Base-by-base conservation (phyloP, 352 stramenopile genomes). In the Pythium phragmiticola region DNA sequence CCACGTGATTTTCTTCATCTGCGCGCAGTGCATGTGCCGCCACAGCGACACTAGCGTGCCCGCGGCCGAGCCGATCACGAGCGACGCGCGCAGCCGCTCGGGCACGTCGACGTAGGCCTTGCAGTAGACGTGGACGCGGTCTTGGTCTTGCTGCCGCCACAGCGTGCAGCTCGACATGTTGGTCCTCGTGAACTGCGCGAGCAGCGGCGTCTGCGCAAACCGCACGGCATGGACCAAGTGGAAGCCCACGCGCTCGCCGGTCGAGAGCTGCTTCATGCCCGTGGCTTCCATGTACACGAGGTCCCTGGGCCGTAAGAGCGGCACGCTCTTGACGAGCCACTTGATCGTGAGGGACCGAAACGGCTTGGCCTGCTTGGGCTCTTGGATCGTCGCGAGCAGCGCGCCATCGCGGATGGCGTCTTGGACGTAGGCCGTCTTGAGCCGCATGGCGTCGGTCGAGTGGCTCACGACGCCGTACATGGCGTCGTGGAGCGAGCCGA, bases 1-100 rank as follows among this genome's bases (percentile, higher is more conserved):
- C 79, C 82, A 90, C 62, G 82, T 58, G n/a, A 89, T 70, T 59
- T 89, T 91, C 46, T 84, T 83, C 78, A 87, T 86, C 19, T 80
- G 75, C 14, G 74, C 73, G 60, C 82, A 90, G 36, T 86, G 55
- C 47, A 89, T 74, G 42, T 75, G 63, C 9, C 54, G 60, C n/a
- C 70, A 80, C 1, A 70, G 66, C 14, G 74, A 74, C 45, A 74
- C 65, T 63, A 89, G 69, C 7, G 68, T 54, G 9, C 81, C 54
- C 16, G 76, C 73, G 34, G 74, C 68, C 13, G 79, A 75, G 7
- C 66, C 71, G n/a, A 89, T 70, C 2, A 78, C 67, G 13, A 84
- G 67, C 51, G 53, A 46, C 33, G 54, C 47, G 9, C 84, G 72
- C 14, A 89, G 45, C 11, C 79, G 66, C 16, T 77, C 75, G 0